These are phyloP conservation scores for Penicillium simplicissimum DNA, from an alignment of 495 filamentous ascomycete species.

Conservation along the genomic window DNA sequence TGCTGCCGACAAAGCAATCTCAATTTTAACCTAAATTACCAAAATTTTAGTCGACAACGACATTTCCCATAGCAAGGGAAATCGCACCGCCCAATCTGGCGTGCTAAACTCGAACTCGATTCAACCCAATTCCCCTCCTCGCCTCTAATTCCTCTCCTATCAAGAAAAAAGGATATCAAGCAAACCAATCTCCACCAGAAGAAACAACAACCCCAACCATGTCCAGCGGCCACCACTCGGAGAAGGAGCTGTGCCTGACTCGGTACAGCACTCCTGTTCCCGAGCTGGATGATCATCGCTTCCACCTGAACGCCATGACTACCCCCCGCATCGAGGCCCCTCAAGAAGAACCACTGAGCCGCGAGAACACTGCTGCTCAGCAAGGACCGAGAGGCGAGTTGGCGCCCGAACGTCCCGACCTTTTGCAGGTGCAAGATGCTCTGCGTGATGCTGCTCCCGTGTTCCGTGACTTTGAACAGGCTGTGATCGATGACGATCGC, in stretches of 20 bases:
- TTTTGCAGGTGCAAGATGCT: slow-evolving; percentile 52
- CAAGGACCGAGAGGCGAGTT: slow-evolving; percentile 29
- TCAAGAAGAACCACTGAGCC: slow-evolving; percentile 28
- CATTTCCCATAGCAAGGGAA: slow-evolving; percentile 4
- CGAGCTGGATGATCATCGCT: slow-evolving; percentile 90
- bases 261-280: slow-evolving; percentile 77
- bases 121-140: not conserved
- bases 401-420: slow-evolving; percentile 41
- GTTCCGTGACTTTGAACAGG: slow-evolving; percentile 76
- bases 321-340: slow-evolving; percentile 62
- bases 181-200: not conserved
- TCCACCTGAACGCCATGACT: slow-evolving; percentile 67
- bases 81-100: slow-evolving; percentile 22
- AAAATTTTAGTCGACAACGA: not conserved
- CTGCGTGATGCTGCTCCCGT: slow-evolving; percentile 50
- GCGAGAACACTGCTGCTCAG: slow-evolving; percentile 38
- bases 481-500: slow-evolving; percentile 77
- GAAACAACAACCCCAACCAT: slow-evolving; percentile 37
- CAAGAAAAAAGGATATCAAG: not conserved
- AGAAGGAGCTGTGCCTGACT: slow-evolving; percentile 55
- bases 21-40: slow-evolving; percentile 2
- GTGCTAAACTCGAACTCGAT: slow-evolving; percentile 13
- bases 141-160: not conserved
- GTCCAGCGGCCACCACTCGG: slow-evolving; percentile 65
- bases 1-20: slow-evolving; percentile 23